Evolutionary conservation across 352 stramenopile genomes (phyloP).

Genomic region (Phytopythium kandeliae): DNA sequence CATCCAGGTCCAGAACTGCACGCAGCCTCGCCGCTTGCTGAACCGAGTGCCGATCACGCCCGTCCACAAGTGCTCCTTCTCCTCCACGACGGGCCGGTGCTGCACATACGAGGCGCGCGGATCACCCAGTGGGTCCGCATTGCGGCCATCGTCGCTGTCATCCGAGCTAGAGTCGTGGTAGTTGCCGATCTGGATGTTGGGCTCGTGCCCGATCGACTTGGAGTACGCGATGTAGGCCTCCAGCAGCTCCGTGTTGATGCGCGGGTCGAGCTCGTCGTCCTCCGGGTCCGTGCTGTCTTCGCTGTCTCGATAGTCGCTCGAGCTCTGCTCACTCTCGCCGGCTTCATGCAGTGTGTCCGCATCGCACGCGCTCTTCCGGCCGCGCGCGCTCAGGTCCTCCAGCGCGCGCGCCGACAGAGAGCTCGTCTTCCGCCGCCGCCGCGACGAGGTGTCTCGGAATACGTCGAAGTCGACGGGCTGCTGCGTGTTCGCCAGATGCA

Average conservation of each 20-base stretch:
- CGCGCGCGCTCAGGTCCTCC: too few species aligned
- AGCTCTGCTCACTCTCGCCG: too few species aligned
- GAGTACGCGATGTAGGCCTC: slow-evolving; percentile 94
- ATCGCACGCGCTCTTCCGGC: too few species aligned
- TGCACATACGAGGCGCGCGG: slow-evolving; percentile 31
- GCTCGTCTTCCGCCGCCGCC: slow-evolving; percentile 26
- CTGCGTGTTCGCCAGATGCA: slow-evolving; percentile 48
- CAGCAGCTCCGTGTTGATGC: slow-evolving; percentile 90
- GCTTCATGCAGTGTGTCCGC: too few species aligned
- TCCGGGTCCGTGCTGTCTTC: too few species aligned
- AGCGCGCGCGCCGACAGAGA: too few species aligned
- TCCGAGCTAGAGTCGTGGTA: slow-evolving; percentile 41
- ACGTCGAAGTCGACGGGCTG: slow-evolving; percentile 42
- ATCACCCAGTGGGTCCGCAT: slow-evolving; percentile 12
- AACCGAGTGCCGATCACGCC: slow-evolving; percentile 36
- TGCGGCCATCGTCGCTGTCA: slow-evolving; percentile 37
- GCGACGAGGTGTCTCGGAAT: slow-evolving; percentile 31
- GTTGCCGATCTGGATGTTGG: slow-evolving; percentile 85
- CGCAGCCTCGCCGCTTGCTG: slow-evolving; percentile 27
- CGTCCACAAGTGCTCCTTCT: slow-evolving; percentile 39
- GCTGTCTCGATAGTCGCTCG: too few species aligned
- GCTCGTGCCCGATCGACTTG: slow-evolving; percentile 79
- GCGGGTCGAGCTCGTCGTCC: too few species aligned
- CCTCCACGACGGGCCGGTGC: slow-evolving; percentile 22
- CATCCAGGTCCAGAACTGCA: slow-evolving; percentile 32